Evolutionary conservation across 495 filamentous ascomycete species (phyloP).

Genomic region (Neurospora tetrasperma): DNA sequence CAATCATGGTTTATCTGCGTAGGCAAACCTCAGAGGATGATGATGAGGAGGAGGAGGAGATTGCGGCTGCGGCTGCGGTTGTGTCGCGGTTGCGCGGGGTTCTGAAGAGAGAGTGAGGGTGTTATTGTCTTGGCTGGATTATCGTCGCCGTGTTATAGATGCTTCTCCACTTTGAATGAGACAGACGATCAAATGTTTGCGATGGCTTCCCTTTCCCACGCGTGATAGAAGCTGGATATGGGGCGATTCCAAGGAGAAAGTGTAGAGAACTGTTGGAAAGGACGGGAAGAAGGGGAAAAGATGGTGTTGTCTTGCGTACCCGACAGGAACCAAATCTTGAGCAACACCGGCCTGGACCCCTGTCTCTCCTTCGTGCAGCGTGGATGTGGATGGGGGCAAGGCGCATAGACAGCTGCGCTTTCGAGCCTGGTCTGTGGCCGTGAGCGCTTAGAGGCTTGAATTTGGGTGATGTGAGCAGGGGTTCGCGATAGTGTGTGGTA

Average conservation of each 20-base stretch:
- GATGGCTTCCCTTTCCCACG: not conserved
- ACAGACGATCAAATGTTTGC: not conserved
- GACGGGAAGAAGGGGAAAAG: not conserved
- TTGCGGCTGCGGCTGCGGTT: constrained; percentile 4
- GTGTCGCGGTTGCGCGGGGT: constrained; percentile 10
- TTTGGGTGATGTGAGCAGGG: not conserved
- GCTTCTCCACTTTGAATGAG: not conserved
- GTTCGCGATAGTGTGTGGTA: not conserved
- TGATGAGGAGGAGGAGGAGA: not conserved
- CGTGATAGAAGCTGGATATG: not conserved
- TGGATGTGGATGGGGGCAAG: not conserved
- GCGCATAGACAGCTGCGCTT: constrained; percentile 2
- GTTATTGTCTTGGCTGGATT: not conserved
- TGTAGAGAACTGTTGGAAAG: not conserved
- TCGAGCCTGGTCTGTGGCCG: constrained; percentile 3
- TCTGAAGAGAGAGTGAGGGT: not conserved
- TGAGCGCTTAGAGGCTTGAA: constrained; percentile 2
- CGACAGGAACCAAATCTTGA: not conserved
- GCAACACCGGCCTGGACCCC: not conserved
- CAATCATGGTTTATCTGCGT: constrained; percentile 10
- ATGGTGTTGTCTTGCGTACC: not conserved
- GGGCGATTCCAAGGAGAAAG: not conserved
- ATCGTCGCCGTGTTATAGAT: not conserved
- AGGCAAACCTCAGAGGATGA: not conserved
- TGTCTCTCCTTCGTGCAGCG: not conserved